Evolutionary conservation across 352 stramenopile genomes (phyloP).

Genomic region (Halophytophthora polymorphica): DNA sequence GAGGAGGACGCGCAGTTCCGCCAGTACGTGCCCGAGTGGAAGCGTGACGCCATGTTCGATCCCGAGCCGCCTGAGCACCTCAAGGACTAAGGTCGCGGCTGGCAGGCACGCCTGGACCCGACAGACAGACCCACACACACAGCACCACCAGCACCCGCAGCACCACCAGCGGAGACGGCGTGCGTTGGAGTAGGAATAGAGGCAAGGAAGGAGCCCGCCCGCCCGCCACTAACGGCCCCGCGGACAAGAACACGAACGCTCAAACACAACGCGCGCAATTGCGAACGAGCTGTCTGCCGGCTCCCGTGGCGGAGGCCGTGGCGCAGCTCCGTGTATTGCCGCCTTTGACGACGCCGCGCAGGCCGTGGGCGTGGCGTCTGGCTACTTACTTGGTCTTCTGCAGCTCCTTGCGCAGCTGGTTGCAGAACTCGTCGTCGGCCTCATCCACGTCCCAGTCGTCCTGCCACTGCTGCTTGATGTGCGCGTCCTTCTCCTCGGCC

Average conservation of each 20-base stretch:
- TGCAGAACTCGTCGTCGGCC: constrained; percentile 92
- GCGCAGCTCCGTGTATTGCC: too few species aligned
- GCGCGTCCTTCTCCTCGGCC: constrained; percentile 74
- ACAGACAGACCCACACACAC: background rate
- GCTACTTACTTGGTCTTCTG: constrained; percentile 70
- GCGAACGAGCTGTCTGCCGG: too few species aligned
- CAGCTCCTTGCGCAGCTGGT: constrained; percentile 88
- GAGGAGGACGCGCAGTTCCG: constrained; percentile 66
- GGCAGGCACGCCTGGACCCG: too few species aligned
- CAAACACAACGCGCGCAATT: too few species aligned
- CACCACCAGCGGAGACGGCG: background rate
- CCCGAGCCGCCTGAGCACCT: constrained; percentile 62
- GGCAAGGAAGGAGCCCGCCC: constrained; percentile 11
- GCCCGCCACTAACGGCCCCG: constrained; percentile 4
- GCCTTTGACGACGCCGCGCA: background rate
- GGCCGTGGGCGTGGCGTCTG: background rate
- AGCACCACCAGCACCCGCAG: background rate
- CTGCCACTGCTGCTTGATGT: constrained; percentile 91
- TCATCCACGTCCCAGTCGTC: constrained; percentile 92
- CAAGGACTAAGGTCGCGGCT: constrained; percentile 49
- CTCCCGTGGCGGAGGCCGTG: too few species aligned
- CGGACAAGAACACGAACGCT: too few species aligned
- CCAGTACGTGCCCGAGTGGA: constrained; percentile 82
- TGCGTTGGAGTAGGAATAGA: constrained; percentile 24
- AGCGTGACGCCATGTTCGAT: constrained; percentile 72